Percentiles rank a stretch among this genome's conserved stretches.
Conservation (phyloP, 208 protist genomes). For the Crithidia sp. region DNA sequence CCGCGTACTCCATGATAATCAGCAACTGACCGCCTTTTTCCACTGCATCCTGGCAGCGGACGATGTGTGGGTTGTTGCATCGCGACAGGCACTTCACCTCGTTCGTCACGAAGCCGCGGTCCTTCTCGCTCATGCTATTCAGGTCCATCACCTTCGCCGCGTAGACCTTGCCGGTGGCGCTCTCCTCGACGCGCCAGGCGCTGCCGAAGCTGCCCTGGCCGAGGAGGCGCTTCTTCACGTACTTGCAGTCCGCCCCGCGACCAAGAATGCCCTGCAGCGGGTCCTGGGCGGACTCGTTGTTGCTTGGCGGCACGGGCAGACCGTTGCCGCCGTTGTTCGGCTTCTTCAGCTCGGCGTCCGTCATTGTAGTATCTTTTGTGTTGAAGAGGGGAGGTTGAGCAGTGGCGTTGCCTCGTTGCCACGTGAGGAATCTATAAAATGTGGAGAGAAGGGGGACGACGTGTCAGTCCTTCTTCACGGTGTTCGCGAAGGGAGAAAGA, state of each 20-base stretch:
- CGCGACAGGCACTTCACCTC: conserved; percentile 93
- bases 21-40: conserved; percentile 73
- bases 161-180: conserved; percentile 60
- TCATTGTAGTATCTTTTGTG: neutral
- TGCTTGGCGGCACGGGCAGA: conserved; percentile 65
- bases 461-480: neutral
- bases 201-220: conserved; percentile 94
- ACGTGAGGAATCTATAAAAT: no score
- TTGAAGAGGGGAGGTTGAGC: neutral
- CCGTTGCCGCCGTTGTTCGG: conserved; percentile 42
- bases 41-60: conserved; percentile 72
- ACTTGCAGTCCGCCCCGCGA: conserved; percentile 62
- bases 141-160: conserved; percentile 94
- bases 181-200: conserved; percentile 86
- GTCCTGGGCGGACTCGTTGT: conserved; percentile 39
- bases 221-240: conserved; percentile 87
- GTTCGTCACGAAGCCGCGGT: conserved; percentile 92
- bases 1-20: conserved; percentile 91
- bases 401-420: neutral
- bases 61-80: conserved; percentile 92
- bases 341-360: conserved; percentile 35
- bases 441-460: no score
- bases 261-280: conserved; percentile 81
- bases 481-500: neutral
- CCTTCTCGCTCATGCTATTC: conserved; percentile 87